Conservation (phyloP, 768 basidiomycete genomes). For the Floccularia luteovirens region DNA sequence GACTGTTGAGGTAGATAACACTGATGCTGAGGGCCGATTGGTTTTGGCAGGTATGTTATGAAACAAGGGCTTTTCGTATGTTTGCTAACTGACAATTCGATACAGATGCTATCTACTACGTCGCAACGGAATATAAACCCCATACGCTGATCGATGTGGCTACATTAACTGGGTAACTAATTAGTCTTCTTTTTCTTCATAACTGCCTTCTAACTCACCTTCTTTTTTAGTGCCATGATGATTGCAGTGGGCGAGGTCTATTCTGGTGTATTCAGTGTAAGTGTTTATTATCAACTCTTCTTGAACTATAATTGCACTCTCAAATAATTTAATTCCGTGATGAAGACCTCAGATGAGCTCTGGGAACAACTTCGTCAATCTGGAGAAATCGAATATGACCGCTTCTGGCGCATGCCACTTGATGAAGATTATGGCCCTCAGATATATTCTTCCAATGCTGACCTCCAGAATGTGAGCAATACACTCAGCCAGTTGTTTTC, state of each 20-base stretch:
- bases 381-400: constrained; percentile 69
- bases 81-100: not conserved
- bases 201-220: not conserved
- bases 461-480: constrained; percentile 60
- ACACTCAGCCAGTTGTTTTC: constrained; percentile 8
- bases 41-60: constrained; percentile 60
- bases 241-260: constrained; percentile 71
- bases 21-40: constrained; percentile 78
- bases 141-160: constrained; percentile 84
- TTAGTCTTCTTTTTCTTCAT: not conserved
- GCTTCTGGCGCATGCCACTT: constrained; percentile 88
- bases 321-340: not conserved
- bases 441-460: constrained; percentile 73
- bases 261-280: constrained; percentile 73
- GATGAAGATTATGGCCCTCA: constrained; percentile 75
- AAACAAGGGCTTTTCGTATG: too few species aligned
- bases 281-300: too few species aligned
- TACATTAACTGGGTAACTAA: constrained; percentile 70
- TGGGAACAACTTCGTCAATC: constrained; percentile 66
- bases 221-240: constrained; percentile 56
- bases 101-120: constrained; percentile 79
- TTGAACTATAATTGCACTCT: too few species aligned
- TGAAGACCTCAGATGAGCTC: constrained; percentile 63
- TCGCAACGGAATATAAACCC: constrained; percentile 68
- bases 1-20: constrained; percentile 81